A percentile compares a stretch with the other conserved stretches of the same genome.
phyloP scores from a whole-genome alignment of 192 early-diverging fungal species.

The Umbelopsis isabellina region DNA sequence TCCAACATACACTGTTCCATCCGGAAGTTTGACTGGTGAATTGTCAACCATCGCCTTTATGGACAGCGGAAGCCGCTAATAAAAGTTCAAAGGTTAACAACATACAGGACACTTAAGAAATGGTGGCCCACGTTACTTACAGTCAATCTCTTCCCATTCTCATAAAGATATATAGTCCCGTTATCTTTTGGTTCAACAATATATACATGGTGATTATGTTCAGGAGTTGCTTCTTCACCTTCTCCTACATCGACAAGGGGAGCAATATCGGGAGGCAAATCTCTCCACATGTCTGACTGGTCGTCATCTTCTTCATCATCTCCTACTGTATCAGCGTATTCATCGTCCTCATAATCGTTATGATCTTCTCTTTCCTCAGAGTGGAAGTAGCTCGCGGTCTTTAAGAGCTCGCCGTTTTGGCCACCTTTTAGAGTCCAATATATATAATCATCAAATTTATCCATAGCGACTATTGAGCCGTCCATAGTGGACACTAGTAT shows the following conservation, averaged over 20 bases:
- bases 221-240: slow-evolving; percentile 14
- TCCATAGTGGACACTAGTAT: slow-evolving; percentile 76
- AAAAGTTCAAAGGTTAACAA: not conserved
- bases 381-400: slow-evolving; percentile 35
- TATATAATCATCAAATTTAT: slow-evolving; percentile 53
- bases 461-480: slow-evolving; percentile 71
- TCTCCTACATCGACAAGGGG: slow-evolving; percentile 12
- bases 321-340: not conserved
- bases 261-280: slow-evolving; percentile 5
- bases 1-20: slow-evolving; percentile 66
- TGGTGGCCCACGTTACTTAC: slow-evolving; percentile 39
- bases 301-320: slow-evolving; percentile 17
- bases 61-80: slow-evolving; percentile 65
- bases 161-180: slow-evolving; percentile 67
- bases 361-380: slow-evolving; percentile 23
- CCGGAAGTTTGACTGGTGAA: slow-evolving; percentile 56
- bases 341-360: slow-evolving; percentile 27
- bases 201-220: slow-evolving; percentile 55
- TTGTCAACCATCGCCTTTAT: slow-evolving; percentile 71
- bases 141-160: slow-evolving; percentile 54
- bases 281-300: not conserved
- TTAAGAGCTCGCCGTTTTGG: slow-evolving; percentile 50
- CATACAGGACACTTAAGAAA: not conserved
- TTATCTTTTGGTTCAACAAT: slow-evolving; percentile 77
- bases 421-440: slow-evolving; percentile 65